These are phyloP conservation scores for Skeletonema potamos DNA, from an alignment of 108 stramenopile species.

Conservation along the genomic window DNA sequence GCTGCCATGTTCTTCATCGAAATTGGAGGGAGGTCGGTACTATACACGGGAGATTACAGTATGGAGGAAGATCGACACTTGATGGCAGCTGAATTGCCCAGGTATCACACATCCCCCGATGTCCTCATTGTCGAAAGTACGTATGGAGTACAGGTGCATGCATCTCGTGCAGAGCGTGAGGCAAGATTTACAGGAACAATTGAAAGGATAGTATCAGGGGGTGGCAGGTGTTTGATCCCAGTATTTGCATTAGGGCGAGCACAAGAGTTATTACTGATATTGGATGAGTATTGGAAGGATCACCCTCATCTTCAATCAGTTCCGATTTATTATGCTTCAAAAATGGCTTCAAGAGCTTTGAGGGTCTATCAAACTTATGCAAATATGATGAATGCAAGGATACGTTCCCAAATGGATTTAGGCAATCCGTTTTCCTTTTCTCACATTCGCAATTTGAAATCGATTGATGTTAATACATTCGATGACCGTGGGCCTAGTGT, in stretches of 20 bases:
- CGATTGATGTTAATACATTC: constrained; percentile 89
- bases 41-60: constrained; percentile 99
- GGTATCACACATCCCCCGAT: constrained; percentile 72
- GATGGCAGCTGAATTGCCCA: constrained; percentile 95
- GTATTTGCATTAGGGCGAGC: constrained; percentile 97
- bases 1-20: constrained; percentile 98
- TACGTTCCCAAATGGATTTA: constrained; percentile 92
- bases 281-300: constrained; percentile 98
- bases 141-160: constrained; percentile 96
- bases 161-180: constrained; percentile 90
- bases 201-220: constrained; percentile 83
- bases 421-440: constrained; percentile 93
- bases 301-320: constrained; percentile 93
- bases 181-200: constrained; percentile 91
- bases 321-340: constrained; percentile 95
- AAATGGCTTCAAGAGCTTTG: constrained; percentile 89
- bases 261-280: constrained; percentile 95
- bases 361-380: constrained; percentile 98
- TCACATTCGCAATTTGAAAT: constrained; percentile 86
- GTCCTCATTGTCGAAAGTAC: constrained; percentile 96
- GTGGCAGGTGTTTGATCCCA: constrained; percentile 96
- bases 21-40: constrained; percentile 88
- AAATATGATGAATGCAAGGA: constrained; percentile 98
- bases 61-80: constrained; percentile 98
- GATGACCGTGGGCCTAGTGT: constrained; percentile 92